These are phyloP conservation scores for Auxenochlorella pyrenoidosa DNA, from an alignment of 139 green algal species.

Conservation along the genomic window DNA sequence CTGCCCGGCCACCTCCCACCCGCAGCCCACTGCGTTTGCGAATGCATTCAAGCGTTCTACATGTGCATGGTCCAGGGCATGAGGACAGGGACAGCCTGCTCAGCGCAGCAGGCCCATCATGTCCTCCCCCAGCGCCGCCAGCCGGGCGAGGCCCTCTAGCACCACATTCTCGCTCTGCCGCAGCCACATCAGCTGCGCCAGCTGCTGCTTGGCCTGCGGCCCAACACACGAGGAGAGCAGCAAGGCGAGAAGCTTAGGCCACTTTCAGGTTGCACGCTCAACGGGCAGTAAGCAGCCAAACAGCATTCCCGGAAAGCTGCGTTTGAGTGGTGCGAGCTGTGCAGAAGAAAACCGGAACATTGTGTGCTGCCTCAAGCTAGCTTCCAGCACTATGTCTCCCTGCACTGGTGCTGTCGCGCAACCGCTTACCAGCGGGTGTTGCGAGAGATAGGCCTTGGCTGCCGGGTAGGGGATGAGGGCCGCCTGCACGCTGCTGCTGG, in stretches of 20 bases:
- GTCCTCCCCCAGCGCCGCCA: slow-evolving; percentile 50
- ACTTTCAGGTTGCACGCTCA: not conserved
- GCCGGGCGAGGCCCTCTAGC: slow-evolving; percentile 53
- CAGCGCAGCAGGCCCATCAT: slow-evolving; percentile 47
- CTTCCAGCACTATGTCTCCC: too few relatives aligned
- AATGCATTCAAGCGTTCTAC: too few relatives aligned
- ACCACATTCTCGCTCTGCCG: slow-evolving; percentile 62
- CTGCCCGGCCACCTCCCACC: too few relatives aligned
- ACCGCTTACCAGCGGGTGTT: slow-evolving; percentile 13
- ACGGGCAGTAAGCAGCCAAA: not conserved
- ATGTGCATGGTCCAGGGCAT: too few relatives aligned
- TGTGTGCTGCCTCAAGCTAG: too few relatives aligned
- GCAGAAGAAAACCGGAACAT: too few relatives aligned
- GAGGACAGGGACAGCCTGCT: too few relatives aligned
- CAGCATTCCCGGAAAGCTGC: too few relatives aligned
- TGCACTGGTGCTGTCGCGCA: too few relatives aligned
- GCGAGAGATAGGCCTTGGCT: slow-evolving; percentile 37
- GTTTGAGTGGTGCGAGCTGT: too few relatives aligned
- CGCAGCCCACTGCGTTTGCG: too few relatives aligned
- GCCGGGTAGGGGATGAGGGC: slow-evolving; percentile 23
- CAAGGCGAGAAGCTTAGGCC: not conserved
- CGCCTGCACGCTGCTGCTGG: slow-evolving; percentile 10
- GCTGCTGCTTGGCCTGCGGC: slow-evolving; percentile 48
- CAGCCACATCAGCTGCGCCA: slow-evolving; percentile 64
- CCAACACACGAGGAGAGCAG: not conserved